Base-by-base conservation (phyloP, 2,329 filamentous ascomycete genomes). In the Talaromyces sp. region DNA sequence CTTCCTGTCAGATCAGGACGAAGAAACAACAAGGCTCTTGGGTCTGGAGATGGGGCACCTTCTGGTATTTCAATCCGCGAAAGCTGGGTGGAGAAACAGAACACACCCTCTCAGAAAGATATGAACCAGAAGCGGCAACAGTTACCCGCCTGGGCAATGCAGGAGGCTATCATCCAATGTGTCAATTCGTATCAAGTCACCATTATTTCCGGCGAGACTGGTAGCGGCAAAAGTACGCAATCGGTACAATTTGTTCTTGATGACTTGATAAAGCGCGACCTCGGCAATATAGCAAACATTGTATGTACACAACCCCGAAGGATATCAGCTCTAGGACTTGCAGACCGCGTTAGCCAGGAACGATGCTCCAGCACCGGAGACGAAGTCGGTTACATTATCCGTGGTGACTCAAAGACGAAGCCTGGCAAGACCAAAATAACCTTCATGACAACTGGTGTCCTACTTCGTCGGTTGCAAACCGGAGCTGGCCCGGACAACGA, bases 191-290 rank as follows among this genome's bases (percentile, higher is more conserved):
- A 93, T 69, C 88, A 97, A 73, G 92, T 99, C 56, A 96, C 91
- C 0, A 97, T 99, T 68, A 94, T 99, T 67, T 95, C 92, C 50
- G 94, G 94, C 66, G 94, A 97, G 76, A 99, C 94, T 3, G 94
- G 94, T 57, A 96, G 91, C 19, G 94, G 94, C 70, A 99, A 99
- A 75, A 96, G 91, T 54, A 97, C 94, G 0, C 94, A 99, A 73
- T 94, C 91, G 2, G 91, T 97, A 35, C 94, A 99, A 73, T 99
- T 97, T 74, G 83, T 99, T 50, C 81, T 99, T 1, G 94, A 99
- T 68, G 91, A 97, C 67, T 79, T 97, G 64, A 96, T 97, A 67
- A 81, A 84, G 63, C 82, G 84, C 52, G 85, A 88, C 8, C 80
- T 95, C 9, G 94, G 93, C 2, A 84, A 84, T 12, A 85, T 85